Base-by-base conservation (phyloP, 2,329 filamentous ascomycete genomes). In the Venturia nashicola region DNA sequence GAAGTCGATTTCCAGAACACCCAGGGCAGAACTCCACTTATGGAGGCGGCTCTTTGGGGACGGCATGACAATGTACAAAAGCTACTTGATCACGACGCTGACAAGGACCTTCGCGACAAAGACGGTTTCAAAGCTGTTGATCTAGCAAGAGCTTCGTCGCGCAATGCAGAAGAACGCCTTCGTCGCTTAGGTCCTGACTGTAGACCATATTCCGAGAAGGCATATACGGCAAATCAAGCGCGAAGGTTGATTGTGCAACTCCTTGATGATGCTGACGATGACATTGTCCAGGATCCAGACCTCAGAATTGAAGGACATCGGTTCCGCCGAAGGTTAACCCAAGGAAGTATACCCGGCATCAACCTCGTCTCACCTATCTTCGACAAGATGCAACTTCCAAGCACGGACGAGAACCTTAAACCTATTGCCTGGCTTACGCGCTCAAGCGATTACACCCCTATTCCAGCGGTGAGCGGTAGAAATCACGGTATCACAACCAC, bases 1-100 rank as follows among this genome's bases (percentile, higher is more conserved):
- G 60, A 62, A 46, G 34, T 44, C 5, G 43, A 62, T 27, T 36
- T 39, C n/a, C 36, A 44, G 14, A 44, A 46, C 40, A 32, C 36
- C 2, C 32, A 62, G 14, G 43, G 60, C 11, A 46, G 60, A n/a
- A 62, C 42, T 51, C 39, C 60, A 16, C 12, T 62, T 11, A 62
- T 62, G 60, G 60, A 62, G 14, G 60, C 60, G 16, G 60, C 60
- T 39, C 43, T 62, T 14, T 62, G 60, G 60, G 60, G 60, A 51
- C 60, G 60, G 16, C 32, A 43, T 7, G 60, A 51, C 18, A 62
- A 51, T 32, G 60, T 62, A 16, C 32, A 48, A 9, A 20, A 46
- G 11, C 60, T 62, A 3, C 40, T 62, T 7, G 34, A 46, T 14
- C 42, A 46, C 27, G 44, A 48, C 27, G 44, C 60, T 23, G 60